These are phyloP conservation scores for Rubus idaeus DNA, from an alignment of 306 rosid species.

Conservation along the genomic window DNA sequence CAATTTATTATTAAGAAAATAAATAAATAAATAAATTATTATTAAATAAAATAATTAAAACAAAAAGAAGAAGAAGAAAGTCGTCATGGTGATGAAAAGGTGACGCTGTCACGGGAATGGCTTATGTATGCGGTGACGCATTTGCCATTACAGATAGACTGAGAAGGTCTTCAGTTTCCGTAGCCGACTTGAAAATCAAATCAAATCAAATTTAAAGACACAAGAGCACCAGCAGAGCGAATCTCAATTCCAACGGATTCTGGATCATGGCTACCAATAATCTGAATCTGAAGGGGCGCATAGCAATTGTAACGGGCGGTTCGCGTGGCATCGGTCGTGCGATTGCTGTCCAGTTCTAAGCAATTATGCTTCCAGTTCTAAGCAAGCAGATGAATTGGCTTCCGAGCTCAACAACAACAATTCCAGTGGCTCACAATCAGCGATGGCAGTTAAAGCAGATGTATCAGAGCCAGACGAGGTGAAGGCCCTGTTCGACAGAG, in stretches of 20 bases:
- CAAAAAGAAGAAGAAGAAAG: neutral
- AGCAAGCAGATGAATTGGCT: constrained; percentile 39
- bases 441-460: constrained; percentile 34
- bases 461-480: constrained; percentile 46
- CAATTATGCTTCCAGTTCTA: constrained; percentile 37
- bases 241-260: too few relatives aligned
- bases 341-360: constrained; percentile 42
- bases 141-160: too few relatives aligned
- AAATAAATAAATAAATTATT: too few relatives aligned
- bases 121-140: neutral
- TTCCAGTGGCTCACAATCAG: neutral
- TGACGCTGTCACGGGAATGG: neutral
- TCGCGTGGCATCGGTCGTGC: constrained; percentile 55
- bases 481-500: constrained; percentile 34
- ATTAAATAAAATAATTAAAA: too few relatives aligned
- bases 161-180: too few relatives aligned
- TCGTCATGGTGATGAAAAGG: neutral
- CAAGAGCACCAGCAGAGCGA: too few relatives aligned
- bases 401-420: constrained; percentile 30
- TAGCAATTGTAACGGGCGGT: constrained; percentile 49
- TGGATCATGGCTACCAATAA: too few relatives aligned
- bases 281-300: constrained; percentile 33
- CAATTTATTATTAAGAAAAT: too few relatives aligned
- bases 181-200: too few relatives aligned
- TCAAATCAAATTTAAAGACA: too few relatives aligned